Percentiles rank a stretch among this genome's conserved stretches.
Evolutionary conservation across 1,284 basidiomycete species (phyloP).

Genomic region (Rhodotorula mucilaginosa): DNA sequence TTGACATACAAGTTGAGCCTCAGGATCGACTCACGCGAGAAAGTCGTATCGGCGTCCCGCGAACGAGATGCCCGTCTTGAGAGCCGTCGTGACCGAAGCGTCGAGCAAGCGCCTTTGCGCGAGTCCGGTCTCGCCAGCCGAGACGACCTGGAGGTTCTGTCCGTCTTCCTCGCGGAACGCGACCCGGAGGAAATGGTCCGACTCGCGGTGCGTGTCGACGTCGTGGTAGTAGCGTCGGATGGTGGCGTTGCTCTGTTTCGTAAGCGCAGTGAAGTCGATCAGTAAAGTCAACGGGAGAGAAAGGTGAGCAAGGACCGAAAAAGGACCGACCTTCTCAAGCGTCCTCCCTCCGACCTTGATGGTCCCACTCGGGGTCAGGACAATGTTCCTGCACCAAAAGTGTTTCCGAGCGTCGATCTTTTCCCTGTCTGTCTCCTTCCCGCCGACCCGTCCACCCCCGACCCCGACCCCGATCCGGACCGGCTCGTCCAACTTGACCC

Average conservation of each 20-base stretch:
- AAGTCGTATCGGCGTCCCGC: constrained; percentile 34
- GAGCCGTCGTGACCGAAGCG: constrained; percentile 44
- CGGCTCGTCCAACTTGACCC: not conserved
- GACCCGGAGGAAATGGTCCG: constrained; percentile 63
- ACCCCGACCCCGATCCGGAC: not conserved
- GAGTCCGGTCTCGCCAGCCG: not conserved
- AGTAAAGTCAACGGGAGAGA: constrained; percentile 46
- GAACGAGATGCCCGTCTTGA: constrained; percentile 45
- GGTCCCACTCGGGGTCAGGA: constrained; percentile 32
- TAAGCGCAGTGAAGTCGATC: constrained; percentile 43
- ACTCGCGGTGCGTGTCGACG: constrained; percentile 44
- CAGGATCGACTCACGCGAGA: constrained; percentile 16
- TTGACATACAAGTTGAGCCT: not conserved
- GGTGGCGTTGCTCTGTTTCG: constrained; percentile 36
- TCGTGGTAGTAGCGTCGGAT: constrained; percentile 50
- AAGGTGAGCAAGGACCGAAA: constrained; percentile 49
- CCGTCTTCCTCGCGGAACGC: constrained; percentile 72
- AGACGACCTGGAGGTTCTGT: not conserved
- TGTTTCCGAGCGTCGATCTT: not conserved
- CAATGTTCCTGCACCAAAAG: constrained; percentile 27
- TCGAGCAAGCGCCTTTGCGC: constrained; percentile 10
- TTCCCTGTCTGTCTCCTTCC: not conserved
- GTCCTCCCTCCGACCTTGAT: constrained; percentile 65
- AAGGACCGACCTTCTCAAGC: constrained; percentile 61
- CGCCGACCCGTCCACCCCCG: no score